phyloP scores from a whole-genome alignment of 441 rosid species.

The Iberis amara region DNA sequence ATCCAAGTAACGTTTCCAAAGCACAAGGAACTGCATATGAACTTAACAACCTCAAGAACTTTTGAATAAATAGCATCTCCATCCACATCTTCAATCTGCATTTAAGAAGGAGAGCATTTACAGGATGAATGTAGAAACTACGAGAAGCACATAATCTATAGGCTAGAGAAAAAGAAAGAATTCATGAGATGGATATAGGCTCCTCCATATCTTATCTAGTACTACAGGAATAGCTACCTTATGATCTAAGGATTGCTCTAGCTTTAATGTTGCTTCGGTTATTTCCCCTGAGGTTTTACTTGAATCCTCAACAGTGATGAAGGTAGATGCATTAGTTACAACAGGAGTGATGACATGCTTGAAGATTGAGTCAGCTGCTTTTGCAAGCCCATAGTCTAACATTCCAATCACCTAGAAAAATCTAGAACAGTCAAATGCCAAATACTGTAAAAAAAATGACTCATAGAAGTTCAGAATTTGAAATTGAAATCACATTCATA shows the following conservation, averaged over 20 bases:
- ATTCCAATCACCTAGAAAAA: slow-evolving; percentile 66
- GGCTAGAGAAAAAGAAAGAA: slow-evolving; percentile 9
- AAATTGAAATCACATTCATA: slow-evolving; percentile 33
- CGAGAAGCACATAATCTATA: slow-evolving; percentile 5
- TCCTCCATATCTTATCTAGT: not conserved
- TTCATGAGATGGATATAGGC: slow-evolving; percentile 3
- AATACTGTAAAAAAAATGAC: not conserved
- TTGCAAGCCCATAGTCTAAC: slow-evolving; percentile 82
- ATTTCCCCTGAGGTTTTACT: slow-evolving; percentile 41
- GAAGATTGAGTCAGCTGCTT: slow-evolving; percentile 80
- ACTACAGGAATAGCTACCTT: slow-evolving; percentile 41
- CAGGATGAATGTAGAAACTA: slow-evolving; percentile 1
- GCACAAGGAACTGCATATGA: slow-evolving; percentile 57
- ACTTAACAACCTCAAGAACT: slow-evolving; percentile 57
- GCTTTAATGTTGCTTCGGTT: slow-evolving; percentile 50
- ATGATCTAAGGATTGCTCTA: slow-evolving; percentile 38
- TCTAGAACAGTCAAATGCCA: slow-evolving; percentile 24
- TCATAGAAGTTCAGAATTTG: not conserved
- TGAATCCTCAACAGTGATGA: slow-evolving; percentile 48
- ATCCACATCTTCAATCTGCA: slow-evolving; percentile 51
- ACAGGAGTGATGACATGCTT: slow-evolving; percentile 69
- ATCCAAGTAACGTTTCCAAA: slow-evolving; percentile 73
- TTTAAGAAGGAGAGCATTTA: slow-evolving; percentile 19
- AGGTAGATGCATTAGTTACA: slow-evolving; percentile 49
- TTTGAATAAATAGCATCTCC: slow-evolving; percentile 56